Conservation (phyloP, 495 filamentous ascomycete genomes). For the Daldinia concentrica region DNA sequence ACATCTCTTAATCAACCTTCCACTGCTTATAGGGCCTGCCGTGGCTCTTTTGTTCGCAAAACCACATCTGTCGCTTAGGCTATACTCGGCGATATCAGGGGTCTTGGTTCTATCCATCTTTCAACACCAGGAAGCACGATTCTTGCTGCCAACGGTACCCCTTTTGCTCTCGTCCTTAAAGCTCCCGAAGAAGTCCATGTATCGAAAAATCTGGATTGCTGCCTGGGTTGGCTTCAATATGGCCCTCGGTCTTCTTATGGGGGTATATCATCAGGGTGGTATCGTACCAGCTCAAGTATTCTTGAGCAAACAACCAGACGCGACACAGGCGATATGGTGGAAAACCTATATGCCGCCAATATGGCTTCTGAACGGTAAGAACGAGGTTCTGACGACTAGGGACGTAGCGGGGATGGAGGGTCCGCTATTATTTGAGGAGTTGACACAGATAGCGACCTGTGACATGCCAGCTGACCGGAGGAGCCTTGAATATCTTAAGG, state of each 20-base stretch:
- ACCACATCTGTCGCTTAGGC: constrained; percentile 64
- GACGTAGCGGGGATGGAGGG: constrained; percentile 86
- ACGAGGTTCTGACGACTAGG: constrained; percentile 69
- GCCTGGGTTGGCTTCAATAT: constrained; percentile 88
- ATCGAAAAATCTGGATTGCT: constrained; percentile 65
- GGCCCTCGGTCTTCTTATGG: constrained; percentile 82
- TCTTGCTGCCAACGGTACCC: constrained; percentile 87
- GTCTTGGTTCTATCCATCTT: constrained; percentile 82
- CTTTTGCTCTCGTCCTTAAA: constrained; percentile 86
- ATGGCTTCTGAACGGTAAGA: constrained; percentile 86
- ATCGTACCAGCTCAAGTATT: constrained; percentile 83
- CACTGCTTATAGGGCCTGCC: constrained; percentile 90
- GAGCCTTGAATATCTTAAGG: constrained; percentile 60
- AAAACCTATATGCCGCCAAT: constrained; percentile 95
- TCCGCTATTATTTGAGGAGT: constrained; percentile 64
- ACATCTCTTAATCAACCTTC: constrained; percentile 84
- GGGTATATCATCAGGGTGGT: constrained; percentile 92
- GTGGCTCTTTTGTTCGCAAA: constrained; percentile 71
- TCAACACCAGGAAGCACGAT: constrained; percentile 94
- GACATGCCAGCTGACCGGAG: constrained; percentile 60
- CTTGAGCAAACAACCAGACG: constrained; percentile 64
- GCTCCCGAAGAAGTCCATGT: constrained; percentile 66
- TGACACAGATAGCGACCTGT: constrained; percentile 69
- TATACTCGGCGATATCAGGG: constrained; percentile 83
- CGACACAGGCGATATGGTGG: constrained; percentile 90